These are phyloP conservation scores for Hysterangium stoloniferum DNA, from an alignment of 768 basidiomycete genomes.

Conservation along the genomic window DNA sequence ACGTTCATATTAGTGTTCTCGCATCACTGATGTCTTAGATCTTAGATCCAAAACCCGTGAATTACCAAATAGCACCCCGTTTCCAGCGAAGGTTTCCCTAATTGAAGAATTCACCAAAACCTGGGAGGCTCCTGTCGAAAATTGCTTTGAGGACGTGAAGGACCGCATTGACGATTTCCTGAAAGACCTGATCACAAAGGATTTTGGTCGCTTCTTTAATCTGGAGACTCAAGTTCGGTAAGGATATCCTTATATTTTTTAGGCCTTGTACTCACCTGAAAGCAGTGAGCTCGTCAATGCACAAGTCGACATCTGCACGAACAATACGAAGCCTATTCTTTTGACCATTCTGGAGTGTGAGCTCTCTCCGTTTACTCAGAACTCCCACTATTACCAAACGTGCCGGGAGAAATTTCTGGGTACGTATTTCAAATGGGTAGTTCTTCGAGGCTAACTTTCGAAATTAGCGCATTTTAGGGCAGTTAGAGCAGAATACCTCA, in stretches of 20 bases:
- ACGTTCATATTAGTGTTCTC: not conserved
- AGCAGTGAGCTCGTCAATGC: constrained; percentile 22
- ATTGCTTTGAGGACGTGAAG: constrained; percentile 28
- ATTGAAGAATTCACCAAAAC: constrained; percentile 27
- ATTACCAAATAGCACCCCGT: constrained; percentile 32
- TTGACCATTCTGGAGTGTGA: not conserved
- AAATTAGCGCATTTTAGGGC: not conserved
- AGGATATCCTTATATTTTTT: constrained; percentile 9
- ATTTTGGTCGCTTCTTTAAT: constrained; percentile 34
- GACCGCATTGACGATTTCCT: constrained; percentile 26
- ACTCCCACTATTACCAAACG: constrained; percentile 30
- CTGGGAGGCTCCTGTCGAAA: constrained; percentile 30
- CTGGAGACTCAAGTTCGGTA: constrained; percentile 32
- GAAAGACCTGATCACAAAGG: constrained; percentile 21
- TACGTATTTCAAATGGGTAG: not conserved
- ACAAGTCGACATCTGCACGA: constrained; percentile 25
- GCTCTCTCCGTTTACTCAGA: constrained; percentile 34
- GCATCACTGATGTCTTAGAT: too few species aligned
- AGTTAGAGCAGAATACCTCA: not conserved
- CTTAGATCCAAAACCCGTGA: constrained; percentile 33
- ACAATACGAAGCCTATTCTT: constrained; percentile 15
- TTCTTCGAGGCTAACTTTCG: not conserved
- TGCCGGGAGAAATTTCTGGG: constrained; percentile 29
- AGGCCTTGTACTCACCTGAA: not conserved
- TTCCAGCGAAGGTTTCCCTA: constrained; percentile 26